Evolutionary conservation across 306 rosid genomes (phyloP).

Genomic region (Argentina anserina): DNA sequence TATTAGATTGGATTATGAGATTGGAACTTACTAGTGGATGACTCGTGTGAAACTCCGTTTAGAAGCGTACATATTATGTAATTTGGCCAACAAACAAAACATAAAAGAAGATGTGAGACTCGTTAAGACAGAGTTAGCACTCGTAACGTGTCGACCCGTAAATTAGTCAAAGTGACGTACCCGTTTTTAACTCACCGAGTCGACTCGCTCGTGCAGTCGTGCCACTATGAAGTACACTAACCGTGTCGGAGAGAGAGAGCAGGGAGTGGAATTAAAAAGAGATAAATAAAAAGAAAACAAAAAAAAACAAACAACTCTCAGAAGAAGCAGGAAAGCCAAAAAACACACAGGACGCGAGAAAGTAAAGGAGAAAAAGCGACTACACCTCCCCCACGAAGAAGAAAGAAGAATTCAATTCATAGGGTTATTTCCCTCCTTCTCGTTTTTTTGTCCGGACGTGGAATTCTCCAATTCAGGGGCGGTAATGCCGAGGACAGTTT

Average conservation of each 20-base stretch:
- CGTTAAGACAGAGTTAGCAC: too few relatives aligned
- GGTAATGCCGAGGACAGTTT: neutral
- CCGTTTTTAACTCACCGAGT: neutral
- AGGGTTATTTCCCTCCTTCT: neutral
- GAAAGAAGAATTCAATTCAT: neutral
- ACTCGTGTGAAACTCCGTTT: too few relatives aligned
- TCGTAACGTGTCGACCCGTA: neutral
- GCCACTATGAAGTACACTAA: neutral
- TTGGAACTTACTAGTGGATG: too few relatives aligned
- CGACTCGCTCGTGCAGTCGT: neutral
- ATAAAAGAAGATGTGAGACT: too few relatives aligned
- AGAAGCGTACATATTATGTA: too few relatives aligned
- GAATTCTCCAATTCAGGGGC: constrained; percentile 13
- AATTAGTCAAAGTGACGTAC: constrained; percentile 4
- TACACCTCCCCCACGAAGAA: too few relatives aligned
- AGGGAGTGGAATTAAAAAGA: too few relatives aligned
- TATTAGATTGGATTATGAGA: too few relatives aligned
- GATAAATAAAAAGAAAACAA: neutral
- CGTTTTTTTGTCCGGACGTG: constrained; percentile 12
- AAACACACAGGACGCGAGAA: neutral
- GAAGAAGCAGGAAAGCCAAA: neutral
- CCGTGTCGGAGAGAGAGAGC: neutral
- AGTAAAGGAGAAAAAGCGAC: neutral
- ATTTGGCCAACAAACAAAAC: too few relatives aligned
- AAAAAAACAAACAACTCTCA: neutral